Base-by-base conservation (phyloP, 2,329 filamentous ascomycete genomes). In the Fusarium sp. region DNA sequence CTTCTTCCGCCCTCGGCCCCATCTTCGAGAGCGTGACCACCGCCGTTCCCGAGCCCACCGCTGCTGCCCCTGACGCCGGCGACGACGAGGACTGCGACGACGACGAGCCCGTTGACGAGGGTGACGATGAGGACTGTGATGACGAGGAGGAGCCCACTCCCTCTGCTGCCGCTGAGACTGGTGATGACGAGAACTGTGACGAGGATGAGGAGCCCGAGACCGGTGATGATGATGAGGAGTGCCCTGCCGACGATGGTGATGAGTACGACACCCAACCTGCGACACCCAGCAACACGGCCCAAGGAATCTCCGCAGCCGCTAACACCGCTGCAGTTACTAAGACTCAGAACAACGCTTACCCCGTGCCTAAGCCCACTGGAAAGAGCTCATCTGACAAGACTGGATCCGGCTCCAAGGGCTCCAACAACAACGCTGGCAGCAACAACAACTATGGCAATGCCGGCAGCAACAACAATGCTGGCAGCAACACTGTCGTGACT, bases 121-220 rank as follows among this genome's bases (percentile, higher is more conserved):
- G 42, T 21, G 73, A 67, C 4, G 73, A 75, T 5, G 73, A 73
- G 40, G 73, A 75, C 67, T 67, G 64, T 7, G 69, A 72, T 0
- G 64, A 66, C 1, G 69, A 72, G 15, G 64, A 67, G 1, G 67
- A 68, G 56, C 35, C 64, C 32, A 59, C 50, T 1, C 49, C 49
- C 12, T 19, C 49, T 35, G 49, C 66, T 32, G 56, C 37, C 18
- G 50, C 64, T 52, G 73, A 52, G 49, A 21, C 49, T 9, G 73
- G 43, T 38, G 71, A 68, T 9, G 74, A 75, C 11, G 73, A 74
- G 44, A 71, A 75, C 67, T 69, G 68, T 4, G 69, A 72, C 4
- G 68, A 72, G 18, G 68, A 72, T 3, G 64, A 67, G 23, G 43
- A 69, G 62, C 42, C 65, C 46, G 50, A 54, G 33, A 40, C 50